Base-by-base conservation (phyloP, 2,329 filamentous ascomycete species). In the Aureobasidium sp. region DNA sequence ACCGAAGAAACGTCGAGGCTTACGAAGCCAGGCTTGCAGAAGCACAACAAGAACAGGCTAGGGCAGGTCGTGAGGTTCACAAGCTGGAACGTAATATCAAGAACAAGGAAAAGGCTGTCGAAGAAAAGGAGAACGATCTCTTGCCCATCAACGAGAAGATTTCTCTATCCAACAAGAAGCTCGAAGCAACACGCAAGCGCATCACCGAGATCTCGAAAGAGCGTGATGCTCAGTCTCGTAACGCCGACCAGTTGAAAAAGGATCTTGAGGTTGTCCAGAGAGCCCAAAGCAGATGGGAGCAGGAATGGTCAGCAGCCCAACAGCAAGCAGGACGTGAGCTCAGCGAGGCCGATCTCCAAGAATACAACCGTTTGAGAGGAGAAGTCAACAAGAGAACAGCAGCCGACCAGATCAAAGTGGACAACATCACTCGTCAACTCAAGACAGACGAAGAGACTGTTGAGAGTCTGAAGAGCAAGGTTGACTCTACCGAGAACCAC, bases 91-190 rank as follows among this genome's bases (percentile, higher is more conserved):
- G 87, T 66, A 85, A 83, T 62, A 96, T 97, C 74, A 91, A 90
- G 72, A 80, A 81, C 61, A 95, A 94, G 73, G 90, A 96, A 72
- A 91, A 88, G 70, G 87, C 89, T 47, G 88, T 97, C 27, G 91
- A 97, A 68, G 89, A 94, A 63, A 87, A 89, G 67, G 86, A 92
- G 68, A 95, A 91, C 70, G 86, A 85, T 39, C 82, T 99, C 5
- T 85, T 97, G 8, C 94, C 94, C 0, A 85, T 97, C 63, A 87
- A 96, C 57, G 91, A 97, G 73, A 97, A 97, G 77, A 88, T 99
- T 42, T 82, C 86, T 54, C 87, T 96, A 64, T 89, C 88, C 7
- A 85, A 80, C 14, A 82, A 84, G 64, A 88, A 92, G 64, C 80
- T 91, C 41, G 84, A 86, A 55, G 84, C 81, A 64, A 83, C 89